Evolutionary conservation across 768 basidiomycete genomes (phyloP), one percentile per base, ranked within the genome.

Genomic region (Tubosaeta sp.): DNA sequence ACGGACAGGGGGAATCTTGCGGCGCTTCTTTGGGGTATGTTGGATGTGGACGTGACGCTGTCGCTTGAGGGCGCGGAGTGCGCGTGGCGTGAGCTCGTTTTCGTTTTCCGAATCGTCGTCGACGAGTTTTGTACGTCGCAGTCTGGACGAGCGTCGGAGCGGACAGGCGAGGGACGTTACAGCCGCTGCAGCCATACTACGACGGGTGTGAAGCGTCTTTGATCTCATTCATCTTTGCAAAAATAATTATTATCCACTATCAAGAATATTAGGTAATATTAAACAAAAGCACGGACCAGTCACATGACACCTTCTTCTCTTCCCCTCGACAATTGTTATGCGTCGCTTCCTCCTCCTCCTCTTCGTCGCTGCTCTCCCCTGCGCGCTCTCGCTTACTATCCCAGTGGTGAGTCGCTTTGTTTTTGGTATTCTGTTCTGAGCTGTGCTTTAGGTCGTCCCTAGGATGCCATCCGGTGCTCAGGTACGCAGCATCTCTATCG

Each of bases 51-150:
- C 19, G 57, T 66, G 66, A 1, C 68, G 66, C 27, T 61, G 67
- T 5, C 67, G 67, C 27, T 68, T 68, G 60, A 68, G 66, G 0
- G 67, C 67, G 39, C 67, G 69, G 39, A 68, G 68, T 2, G 67
- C 67, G 49, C 67, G 66, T 35, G 67, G 67, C 0, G 67, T 68
- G 53, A 68, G 67, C 33, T 70, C 66, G 60, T 65, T 63, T 31
- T 67, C 64, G 54, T 65, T 60, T 31, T 55, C 54, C 31, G 58
- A 4, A 2, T 39, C 19, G n/a, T 50, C 38, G 37, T 48, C 48
- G 29, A 31, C 4, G 27, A 22, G 31, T 34, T 45, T 49, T 48
- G 32, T 41, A 27, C 29, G 46, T n/a, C 45, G 38, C 25, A 65
- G 62, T 43, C 65, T 58, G n/a, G 62, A 53, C 2, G 65, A 65